These are phyloP conservation scores for Diplocarpon mali DNA, from an alignment of 2,329 filamentous ascomycete species.

Conservation along the genomic window DNA sequence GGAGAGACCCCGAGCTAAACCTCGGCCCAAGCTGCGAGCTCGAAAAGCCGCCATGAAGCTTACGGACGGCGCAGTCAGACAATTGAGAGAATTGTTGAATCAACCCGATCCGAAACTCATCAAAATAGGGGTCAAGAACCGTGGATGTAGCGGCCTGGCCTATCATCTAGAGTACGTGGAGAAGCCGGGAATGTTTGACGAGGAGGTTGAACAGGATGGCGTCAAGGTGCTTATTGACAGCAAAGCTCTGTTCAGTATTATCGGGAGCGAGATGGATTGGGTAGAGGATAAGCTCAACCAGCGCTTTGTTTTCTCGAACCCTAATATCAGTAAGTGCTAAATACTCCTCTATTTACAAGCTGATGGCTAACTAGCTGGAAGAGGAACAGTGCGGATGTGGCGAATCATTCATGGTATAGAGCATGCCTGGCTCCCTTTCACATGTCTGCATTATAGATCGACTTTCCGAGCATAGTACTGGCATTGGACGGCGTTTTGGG, in stretches of 20 bases:
- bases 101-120: conserved; percentile 88
- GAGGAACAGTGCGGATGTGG: conserved; percentile 94
- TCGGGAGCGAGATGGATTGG: conserved; percentile 99
- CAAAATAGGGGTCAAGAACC: conserved; percentile 85
- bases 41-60: conserved; percentile 89
- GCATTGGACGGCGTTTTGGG: conserved; percentile 24
- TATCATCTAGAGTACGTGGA: conserved; percentile 96
- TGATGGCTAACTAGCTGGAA: conserved; percentile 33
- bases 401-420: conserved; percentile 90
- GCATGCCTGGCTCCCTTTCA: conserved; percentile 34
- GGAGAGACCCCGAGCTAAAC: conserved; percentile 32
- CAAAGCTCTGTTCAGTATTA: conserved; percentile 95
- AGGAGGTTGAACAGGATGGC: conserved; percentile 88
- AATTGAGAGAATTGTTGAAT: conserved; percentile 65
- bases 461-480: conserved; percentile 17
- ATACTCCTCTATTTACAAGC: neutral
- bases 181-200: conserved; percentile 77
- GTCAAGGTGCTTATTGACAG: conserved; percentile 94
- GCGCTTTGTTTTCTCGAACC: conserved; percentile 89
- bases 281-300: conserved; percentile 88
- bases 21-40: conserved; percentile 59
- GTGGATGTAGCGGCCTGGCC: conserved; percentile 84
- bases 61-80: conserved; percentile 66
- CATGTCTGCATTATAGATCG: conserved; percentile 3
- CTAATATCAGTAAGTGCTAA: conserved; percentile 81